phyloP scores from a whole-genome alignment of 208 protist genomes.

The Trypanosoma scelopori region DNA sequence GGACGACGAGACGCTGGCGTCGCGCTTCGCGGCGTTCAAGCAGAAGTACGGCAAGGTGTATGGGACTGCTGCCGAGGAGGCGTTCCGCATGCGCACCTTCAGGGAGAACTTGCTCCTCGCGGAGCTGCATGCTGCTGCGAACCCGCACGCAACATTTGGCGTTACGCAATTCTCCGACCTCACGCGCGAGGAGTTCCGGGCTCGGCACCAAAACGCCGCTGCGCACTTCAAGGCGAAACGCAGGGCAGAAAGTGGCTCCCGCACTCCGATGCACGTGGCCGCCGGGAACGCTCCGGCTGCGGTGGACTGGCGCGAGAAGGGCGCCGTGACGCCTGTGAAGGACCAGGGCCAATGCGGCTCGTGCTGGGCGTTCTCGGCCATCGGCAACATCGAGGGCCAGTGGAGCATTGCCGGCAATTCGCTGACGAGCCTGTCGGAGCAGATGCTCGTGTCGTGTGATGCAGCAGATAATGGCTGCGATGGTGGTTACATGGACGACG shows the following conservation, averaged over 20 bases:
- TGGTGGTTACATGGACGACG: constrained; percentile 87
- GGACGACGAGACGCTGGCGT: constrained; percentile 10
- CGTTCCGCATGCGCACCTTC: constrained; percentile 55
- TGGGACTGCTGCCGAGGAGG: constrained; percentile 46
- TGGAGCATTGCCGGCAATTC: constrained; percentile 53
- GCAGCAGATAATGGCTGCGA: constrained; percentile 74
- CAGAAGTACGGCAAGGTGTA: constrained; percentile 63
- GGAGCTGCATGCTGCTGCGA: constrained; percentile 26
- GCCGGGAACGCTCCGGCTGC: constrained; percentile 11
- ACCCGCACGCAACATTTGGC: constrained; percentile 59
- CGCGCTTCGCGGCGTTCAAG: constrained; percentile 75
- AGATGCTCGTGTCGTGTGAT: constrained; percentile 94
- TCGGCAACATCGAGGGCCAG: constrained; percentile 71
- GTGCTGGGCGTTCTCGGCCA: constrained; percentile 94
- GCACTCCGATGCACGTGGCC: constrained; percentile 3
- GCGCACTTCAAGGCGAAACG: constrained; percentile 31
- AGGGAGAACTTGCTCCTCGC: constrained; percentile 52
- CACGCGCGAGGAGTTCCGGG: constrained; percentile 48
- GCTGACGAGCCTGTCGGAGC: constrained; percentile 85
- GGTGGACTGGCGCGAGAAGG: constrained; percentile 83
- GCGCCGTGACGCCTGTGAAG: constrained; percentile 92
- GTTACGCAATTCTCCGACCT: constrained; percentile 67
- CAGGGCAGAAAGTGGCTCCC: neutral
- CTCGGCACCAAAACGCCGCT: constrained; percentile 40
- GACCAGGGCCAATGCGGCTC: constrained; percentile 94